Conservation (phyloP, 306 rosid species). For the Senna tora region DNA sequence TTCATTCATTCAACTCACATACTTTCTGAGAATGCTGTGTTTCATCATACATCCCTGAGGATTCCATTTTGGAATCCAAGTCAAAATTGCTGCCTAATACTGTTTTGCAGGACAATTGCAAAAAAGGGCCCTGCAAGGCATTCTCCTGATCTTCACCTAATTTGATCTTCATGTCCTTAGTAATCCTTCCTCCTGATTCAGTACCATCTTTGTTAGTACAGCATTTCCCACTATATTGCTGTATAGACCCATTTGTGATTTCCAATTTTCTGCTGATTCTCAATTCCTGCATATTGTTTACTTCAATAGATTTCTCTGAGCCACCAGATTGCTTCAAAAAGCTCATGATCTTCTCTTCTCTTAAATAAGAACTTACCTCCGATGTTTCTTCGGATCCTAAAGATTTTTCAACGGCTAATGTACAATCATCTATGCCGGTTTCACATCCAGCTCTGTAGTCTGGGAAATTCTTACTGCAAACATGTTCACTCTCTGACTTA, state of each 20-base stretch:
- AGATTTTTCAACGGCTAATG: conserved; percentile 30
- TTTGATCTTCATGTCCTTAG: conserved; percentile 40
- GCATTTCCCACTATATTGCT: conserved; percentile 41
- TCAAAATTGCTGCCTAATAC: conserved; percentile 53
- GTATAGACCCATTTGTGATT: conserved; percentile 26
- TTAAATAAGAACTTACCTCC: conserved; percentile 27
- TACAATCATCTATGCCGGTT: conserved; percentile 17
- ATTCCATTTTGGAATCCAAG: conserved; percentile 49
- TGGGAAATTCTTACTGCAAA: neutral
- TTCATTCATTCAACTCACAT: conserved; percentile 46
- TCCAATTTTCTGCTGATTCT: conserved; percentile 29
- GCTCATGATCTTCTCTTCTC: conserved; percentile 31
- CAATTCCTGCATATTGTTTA: conserved; percentile 37
- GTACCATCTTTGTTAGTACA: conserved; percentile 39
- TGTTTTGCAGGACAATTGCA: conserved; percentile 58
- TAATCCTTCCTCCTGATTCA: conserved; percentile 39
- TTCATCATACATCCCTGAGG: conserved; percentile 64
- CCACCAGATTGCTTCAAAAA: conserved; percentile 10
- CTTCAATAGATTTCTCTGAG: conserved; percentile 28
- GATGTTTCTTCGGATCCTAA: conserved; percentile 38
- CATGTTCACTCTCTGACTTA: neutral
- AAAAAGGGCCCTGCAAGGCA: conserved; percentile 67
- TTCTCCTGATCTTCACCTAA: conserved; percentile 45
- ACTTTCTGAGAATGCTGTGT: conserved; percentile 45
- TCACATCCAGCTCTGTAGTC: conserved; percentile 28